Percentiles rank a stretch among this genome's conserved stretches.
Conservation (phyloP, 352 stramenopile species). For the Halophytophthora batemanensis region DNA sequence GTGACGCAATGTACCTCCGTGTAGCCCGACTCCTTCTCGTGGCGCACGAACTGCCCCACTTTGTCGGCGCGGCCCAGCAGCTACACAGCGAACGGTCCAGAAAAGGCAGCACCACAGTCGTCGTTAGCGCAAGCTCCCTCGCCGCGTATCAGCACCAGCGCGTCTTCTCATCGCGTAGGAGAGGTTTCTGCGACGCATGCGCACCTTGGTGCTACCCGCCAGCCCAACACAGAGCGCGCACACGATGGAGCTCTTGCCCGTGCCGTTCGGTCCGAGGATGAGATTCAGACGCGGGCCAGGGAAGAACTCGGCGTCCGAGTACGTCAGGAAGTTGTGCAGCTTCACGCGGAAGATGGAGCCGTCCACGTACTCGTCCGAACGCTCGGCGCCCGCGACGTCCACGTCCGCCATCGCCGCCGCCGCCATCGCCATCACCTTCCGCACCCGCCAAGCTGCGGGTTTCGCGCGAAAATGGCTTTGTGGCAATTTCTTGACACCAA, state of each 20-base stretch:
- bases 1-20: slow-evolving; percentile 44
- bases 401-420: slow-evolving; percentile 13
- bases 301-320: slow-evolving; percentile 88
- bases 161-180: slow-evolving; percentile 1
- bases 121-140: not conserved
- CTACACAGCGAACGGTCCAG: slow-evolving; percentile 22
- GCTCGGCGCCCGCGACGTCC: slow-evolving; percentile 19
- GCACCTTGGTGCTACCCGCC: slow-evolving; percentile 90
- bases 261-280: slow-evolving; percentile 97
- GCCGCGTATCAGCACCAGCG: not conserved
- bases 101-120: not conserved
- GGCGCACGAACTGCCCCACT: slow-evolving; percentile 88
- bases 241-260: slow-evolving; percentile 93
- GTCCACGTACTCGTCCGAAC: slow-evolving; percentile 77
- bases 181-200: not conserved
- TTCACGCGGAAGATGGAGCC: slow-evolving; percentile 88
- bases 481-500: not conserved
- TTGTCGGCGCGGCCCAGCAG: slow-evolving; percentile 94
- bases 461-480: slow-evolving; percentile 46
- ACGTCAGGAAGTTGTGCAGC: slow-evolving; percentile 95
- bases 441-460: slow-evolving; percentile 3
- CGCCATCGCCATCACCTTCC: slow-evolving; percentile 2
- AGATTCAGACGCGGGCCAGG: slow-evolving; percentile 96
- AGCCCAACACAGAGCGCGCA: slow-evolving; percentile 97
- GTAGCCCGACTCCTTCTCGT: slow-evolving; percentile 82